Conservation (phyloP, 371 early-diverging fungal genomes). For the Apophysomyces trapeziformis region DNA sequence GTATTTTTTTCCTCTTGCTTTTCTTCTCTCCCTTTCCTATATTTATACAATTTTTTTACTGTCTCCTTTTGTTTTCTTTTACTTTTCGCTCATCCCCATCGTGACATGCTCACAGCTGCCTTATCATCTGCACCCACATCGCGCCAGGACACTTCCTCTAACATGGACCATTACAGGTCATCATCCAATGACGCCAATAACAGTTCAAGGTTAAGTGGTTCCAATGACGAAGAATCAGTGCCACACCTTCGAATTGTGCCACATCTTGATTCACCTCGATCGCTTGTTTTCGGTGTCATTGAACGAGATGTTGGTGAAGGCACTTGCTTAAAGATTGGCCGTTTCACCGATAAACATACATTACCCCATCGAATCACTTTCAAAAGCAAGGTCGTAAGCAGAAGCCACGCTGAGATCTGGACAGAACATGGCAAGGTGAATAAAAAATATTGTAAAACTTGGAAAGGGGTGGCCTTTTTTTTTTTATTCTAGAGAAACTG, state of each 20-base stretch:
- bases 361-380: constrained; percentile 65
- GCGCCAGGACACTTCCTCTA: constrained; percentile 10
- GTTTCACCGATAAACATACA: constrained; percentile 64
- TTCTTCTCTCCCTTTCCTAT: constrained; percentile 10
- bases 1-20: background rate
- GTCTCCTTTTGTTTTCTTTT: constrained; percentile 2
- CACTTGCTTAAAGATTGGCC: constrained; percentile 72
- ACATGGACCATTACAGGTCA: constrained; percentile 4
- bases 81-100: background rate
- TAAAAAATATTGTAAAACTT: background rate
- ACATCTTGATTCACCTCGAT: constrained; percentile 70
- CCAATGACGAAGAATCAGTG: constrained; percentile 18
- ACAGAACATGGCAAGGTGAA: constrained; percentile 46
- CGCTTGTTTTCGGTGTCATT: constrained; percentile 78
- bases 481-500: background rate
- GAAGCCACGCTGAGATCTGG: constrained; percentile 87
- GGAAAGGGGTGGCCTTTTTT: too few species aligned
- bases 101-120: constrained; percentile 23
- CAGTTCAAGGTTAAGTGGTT: background rate
- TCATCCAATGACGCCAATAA: constrained; percentile 8
- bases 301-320: constrained; percentile 74
- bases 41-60: constrained; percentile 1
- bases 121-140: constrained; percentile 19
- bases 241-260: constrained; percentile 77
- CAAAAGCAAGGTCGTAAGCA: constrained; percentile 80